These are phyloP conservation scores for Kluyveromyces dobzhanskii DNA, from an alignment of 805 yeast genomes.

Conservation along the genomic window DNA sequence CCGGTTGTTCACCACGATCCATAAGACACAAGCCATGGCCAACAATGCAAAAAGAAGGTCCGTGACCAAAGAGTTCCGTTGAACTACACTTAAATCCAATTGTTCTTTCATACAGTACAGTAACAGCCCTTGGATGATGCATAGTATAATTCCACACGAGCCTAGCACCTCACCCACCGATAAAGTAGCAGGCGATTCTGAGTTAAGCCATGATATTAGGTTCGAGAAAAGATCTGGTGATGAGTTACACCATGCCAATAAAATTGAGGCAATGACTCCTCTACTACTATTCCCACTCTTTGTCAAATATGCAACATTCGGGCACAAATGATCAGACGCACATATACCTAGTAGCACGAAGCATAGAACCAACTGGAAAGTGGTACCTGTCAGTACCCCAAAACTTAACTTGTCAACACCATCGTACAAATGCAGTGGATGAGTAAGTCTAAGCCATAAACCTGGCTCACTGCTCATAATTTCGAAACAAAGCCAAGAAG, in stretches of 20 bases:
- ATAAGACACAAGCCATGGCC: slow-evolving; percentile 19
- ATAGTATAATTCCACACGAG: slow-evolving; percentile 30
- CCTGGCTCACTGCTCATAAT: neutral
- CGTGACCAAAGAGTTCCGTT: slow-evolving; percentile 14
- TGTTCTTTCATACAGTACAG: slow-evolving; percentile 5
- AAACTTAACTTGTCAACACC: slow-evolving; percentile 13
- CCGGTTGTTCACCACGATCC: slow-evolving; percentile 16
- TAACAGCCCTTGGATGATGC: slow-evolving; percentile 25
- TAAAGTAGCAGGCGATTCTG: slow-evolving; percentile 19
- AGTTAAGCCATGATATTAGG: slow-evolving; percentile 28
- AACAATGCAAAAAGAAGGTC: slow-evolving; percentile 21
- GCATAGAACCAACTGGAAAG: slow-evolving; percentile 19
- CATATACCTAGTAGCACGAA: slow-evolving; percentile 28
- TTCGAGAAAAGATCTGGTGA: slow-evolving; percentile 32
- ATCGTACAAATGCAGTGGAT: slow-evolving; percentile 21
- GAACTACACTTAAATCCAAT: slow-evolving; percentile 12
- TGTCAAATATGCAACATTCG: slow-evolving; percentile 27
- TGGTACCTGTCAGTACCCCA: slow-evolving; percentile 18
- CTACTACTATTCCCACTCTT: slow-evolving; percentile 8
- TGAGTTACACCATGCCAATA: slow-evolving; percentile 31
- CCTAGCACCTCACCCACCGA: slow-evolving; percentile 32
- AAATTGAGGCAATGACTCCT: slow-evolving; percentile 24
- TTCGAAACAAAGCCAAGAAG: neutral
- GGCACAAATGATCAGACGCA: slow-evolving; percentile 30
- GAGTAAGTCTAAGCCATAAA: slow-evolving; percentile 14